Percentiles rank a stretch among this genome's conserved stretches.
Evolutionary conservation across 1,284 basidiomycete genomes (phyloP).

Genomic region (Trametes pubescens): DNA sequence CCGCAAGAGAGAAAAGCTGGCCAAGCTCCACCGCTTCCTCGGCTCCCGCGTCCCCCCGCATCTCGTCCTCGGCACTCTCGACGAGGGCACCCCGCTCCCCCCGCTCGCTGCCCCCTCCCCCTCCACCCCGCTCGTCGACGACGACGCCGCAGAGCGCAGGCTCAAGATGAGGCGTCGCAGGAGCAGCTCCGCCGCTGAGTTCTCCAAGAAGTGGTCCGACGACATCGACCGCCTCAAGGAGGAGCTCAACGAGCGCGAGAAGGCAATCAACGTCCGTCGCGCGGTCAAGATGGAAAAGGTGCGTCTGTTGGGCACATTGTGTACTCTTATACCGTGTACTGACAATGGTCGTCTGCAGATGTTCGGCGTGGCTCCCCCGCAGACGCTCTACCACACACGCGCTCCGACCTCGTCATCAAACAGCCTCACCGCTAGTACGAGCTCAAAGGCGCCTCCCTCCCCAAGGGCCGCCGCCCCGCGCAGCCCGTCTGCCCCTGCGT

Average conservation of each 20-base stretch:
- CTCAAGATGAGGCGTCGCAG: constrained; percentile 58
- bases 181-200: constrained; percentile 62
- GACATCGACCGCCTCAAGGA: constrained; percentile 70
- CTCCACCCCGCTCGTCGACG: constrained; percentile 32
- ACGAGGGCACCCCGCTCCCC: constrained; percentile 51
- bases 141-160: constrained; percentile 41
- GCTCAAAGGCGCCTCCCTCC: constrained; percentile 24
- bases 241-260: constrained; percentile 72
- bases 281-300: constrained; percentile 89
- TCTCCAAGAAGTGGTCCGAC: constrained; percentile 55
- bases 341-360: constrained; percentile 53
- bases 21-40: constrained; percentile 81
- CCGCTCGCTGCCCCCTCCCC: constrained; percentile 41
- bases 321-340: background rate
- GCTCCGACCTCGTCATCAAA: constrained; percentile 48
- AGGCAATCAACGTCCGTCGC: constrained; percentile 77
- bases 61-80: constrained; percentile 64
- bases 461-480: constrained; percentile 19
- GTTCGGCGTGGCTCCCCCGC: constrained; percentile 81
- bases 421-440: constrained; percentile 29
- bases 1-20: constrained; percentile 75
- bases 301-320: constrained; percentile 30
- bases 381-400: constrained; percentile 73
- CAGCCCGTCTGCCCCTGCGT: constrained; percentile 32
- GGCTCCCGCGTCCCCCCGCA: constrained; percentile 77